phyloP scores from a whole-genome alignment of 1,284 basidiomycete species.

The Boletus sp. region DNA sequence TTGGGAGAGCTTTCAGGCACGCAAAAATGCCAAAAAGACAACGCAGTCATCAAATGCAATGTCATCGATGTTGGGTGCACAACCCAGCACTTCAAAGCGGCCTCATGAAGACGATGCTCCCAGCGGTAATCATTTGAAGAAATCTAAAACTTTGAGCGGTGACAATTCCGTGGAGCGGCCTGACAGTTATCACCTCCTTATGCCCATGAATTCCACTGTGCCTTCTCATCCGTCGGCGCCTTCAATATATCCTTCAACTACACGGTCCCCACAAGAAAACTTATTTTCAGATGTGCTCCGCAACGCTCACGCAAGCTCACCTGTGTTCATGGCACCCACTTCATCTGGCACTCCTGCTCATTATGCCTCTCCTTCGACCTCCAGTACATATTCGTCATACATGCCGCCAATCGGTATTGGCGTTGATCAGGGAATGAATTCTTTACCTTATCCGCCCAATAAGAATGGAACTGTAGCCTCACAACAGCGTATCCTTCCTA shows the following conservation, averaged over 20 bases:
- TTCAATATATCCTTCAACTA: conserved; percentile 33
- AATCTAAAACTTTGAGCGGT: conserved; percentile 38
- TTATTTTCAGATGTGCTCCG: conserved; percentile 64
- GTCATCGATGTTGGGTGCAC: conserved; percentile 29
- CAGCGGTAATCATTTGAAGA: conserved; percentile 44
- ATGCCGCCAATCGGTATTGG: conserved; percentile 54
- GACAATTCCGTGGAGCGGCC: conserved; percentile 43
- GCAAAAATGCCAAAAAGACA: conserved; percentile 39
- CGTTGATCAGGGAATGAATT: conserved; percentile 48
- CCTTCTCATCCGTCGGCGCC: conserved; percentile 37
- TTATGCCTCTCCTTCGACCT: conserved; percentile 28
- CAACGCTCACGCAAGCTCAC: conserved; percentile 46
- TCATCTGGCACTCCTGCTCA: conserved; percentile 34
- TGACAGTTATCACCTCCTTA: conserved; percentile 50
- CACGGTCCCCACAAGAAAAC: conserved; percentile 41
- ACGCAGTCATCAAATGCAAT: conserved; percentile 29
- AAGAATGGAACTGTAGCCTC: conserved; percentile 23
- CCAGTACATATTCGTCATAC: conserved; percentile 51
- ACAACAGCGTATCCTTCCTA: conserved; percentile 28
- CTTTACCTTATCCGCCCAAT: conserved; percentile 38
- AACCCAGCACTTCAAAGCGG: conserved; percentile 33
- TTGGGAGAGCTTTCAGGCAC: conserved; percentile 78
- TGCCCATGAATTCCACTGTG: conserved; percentile 45
- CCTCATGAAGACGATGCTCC: conserved; percentile 48
- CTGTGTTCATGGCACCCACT: conserved; percentile 57